Percentiles rank a stretch among this genome's conserved stretches.
Conservation (phyloP, 1,284 basidiomycete genomes). For the Cystobasidium pallidum region DNA sequence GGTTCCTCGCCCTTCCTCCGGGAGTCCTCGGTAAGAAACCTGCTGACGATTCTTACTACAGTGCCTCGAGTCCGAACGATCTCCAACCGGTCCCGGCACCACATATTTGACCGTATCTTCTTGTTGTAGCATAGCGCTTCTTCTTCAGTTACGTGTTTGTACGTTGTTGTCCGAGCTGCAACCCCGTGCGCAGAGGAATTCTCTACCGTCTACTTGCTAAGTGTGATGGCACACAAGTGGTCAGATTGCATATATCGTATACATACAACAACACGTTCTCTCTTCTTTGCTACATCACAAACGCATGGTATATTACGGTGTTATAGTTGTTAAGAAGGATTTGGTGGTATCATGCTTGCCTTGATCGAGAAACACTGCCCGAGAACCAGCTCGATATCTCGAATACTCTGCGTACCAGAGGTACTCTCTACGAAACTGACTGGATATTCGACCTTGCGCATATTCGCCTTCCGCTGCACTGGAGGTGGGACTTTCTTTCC, state of each 20-base stretch:
- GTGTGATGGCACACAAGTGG: too few species aligned
- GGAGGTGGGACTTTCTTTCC: slow-evolving; percentile 21
- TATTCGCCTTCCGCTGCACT: slow-evolving; percentile 14
- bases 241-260: too few species aligned
- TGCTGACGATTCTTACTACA: neutral
- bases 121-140: neutral
- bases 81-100: slow-evolving; percentile 21
- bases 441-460: slow-evolving; percentile 8
- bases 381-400: slow-evolving; percentile 21
- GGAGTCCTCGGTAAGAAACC: neutral
- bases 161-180: neutral
- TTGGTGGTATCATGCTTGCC: slow-evolving; percentile 10
- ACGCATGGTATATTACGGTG: neutral
- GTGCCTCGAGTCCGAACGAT: slow-evolving; percentile 13
- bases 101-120: slow-evolving; percentile 9
- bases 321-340: neutral
- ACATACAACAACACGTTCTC: slow-evolving; percentile 19
- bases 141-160: too few species aligned
- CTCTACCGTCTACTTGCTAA: too few species aligned
- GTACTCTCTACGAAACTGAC: neutral
- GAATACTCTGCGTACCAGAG: slow-evolving; percentile 1
- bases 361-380: slow-evolving; percentile 26
- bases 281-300: neutral
- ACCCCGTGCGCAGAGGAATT: neutral
- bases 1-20: neutral